Evolutionary conservation across 2,329 filamentous ascomycete species (phyloP).

Genomic region (Pseudopithomyces maydicus): DNA sequence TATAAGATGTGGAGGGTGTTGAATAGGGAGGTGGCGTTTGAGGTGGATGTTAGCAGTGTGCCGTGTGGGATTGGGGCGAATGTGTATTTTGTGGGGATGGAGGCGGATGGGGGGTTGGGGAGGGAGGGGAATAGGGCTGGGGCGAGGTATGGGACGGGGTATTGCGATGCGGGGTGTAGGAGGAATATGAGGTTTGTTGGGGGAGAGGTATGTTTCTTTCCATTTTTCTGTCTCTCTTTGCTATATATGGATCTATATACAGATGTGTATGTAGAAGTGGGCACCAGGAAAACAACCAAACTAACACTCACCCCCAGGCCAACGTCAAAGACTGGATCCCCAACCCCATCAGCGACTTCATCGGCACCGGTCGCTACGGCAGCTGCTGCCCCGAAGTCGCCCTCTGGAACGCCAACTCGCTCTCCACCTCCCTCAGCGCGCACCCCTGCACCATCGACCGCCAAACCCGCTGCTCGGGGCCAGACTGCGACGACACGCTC

Average conservation of each 20-base stretch:
- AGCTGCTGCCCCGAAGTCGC: conserved; percentile 70
- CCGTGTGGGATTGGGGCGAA: conserved; percentile 69
- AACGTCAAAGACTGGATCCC: background rate
- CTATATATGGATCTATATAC: too few relatives aligned
- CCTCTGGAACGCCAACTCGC: conserved; percentile 69
- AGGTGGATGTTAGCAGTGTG: conserved; percentile 57
- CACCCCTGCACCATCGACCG: conserved; percentile 60
- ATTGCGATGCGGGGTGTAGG: background rate
- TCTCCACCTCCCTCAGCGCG: conserved; percentile 65
- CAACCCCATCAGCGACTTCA: background rate
- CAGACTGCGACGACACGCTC: conserved; percentile 10
- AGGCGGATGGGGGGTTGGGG: conserved; percentile 51
- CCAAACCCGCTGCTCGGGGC: conserved; percentile 57
- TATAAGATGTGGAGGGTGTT: conserved; percentile 26
- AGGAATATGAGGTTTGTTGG: background rate
- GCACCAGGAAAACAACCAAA: too few relatives aligned
- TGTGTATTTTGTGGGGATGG: conserved; percentile 58
- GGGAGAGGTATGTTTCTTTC: background rate
- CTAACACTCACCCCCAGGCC: background rate
- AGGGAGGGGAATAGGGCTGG: conserved; percentile 27
- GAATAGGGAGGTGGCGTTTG: conserved; percentile 34
- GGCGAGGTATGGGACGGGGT: conserved; percentile 60
- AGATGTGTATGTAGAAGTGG: too few relatives aligned
- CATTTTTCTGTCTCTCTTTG: too few relatives aligned
- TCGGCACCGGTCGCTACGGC: conserved; percentile 45